These are phyloP conservation scores for Xylariales sp. DNA, from an alignment of 2,329 filamentous ascomycete genomes.

Conservation along the genomic window DNA sequence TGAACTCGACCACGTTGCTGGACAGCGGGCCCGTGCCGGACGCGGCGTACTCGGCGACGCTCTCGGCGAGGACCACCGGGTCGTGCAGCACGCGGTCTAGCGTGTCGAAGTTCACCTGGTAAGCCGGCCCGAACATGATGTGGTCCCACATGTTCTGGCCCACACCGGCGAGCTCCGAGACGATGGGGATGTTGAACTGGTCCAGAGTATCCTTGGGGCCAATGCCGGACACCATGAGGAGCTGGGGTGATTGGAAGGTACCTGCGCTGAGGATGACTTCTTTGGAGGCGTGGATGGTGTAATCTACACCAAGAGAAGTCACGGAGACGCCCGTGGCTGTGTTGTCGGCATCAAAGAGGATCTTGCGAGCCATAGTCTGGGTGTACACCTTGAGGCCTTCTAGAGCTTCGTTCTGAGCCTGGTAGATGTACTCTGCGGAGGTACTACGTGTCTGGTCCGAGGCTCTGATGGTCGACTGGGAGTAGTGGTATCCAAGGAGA, in stretches of 20 bases:
- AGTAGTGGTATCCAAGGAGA: constrained; percentile 33
- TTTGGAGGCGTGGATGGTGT: constrained; percentile 21
- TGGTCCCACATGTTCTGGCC: constrained; percentile 12
- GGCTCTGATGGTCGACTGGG: constrained; percentile 23
- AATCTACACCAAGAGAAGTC: constrained; percentile 14
- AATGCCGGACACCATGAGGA: constrained; percentile 36
- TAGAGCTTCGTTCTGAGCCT: constrained; percentile 1
- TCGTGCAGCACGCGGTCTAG: constrained; percentile 17
- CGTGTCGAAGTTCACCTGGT: constrained; percentile 27
- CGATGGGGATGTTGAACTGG: constrained; percentile 4
- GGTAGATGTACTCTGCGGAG: constrained; percentile 10
- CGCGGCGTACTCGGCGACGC: constrained; percentile 27
- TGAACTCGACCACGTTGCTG: constrained; percentile 16
- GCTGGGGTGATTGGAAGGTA: constrained; percentile 32
- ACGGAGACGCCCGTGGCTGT: constrained; percentile 24
- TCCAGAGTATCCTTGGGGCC: constrained; percentile 19
- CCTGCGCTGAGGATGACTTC: constrained; percentile 37
- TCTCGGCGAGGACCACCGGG: constrained; percentile 14
- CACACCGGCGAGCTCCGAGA: constrained; percentile 7
- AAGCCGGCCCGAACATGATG: constrained; percentile 12
- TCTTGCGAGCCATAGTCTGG: constrained; percentile 35
- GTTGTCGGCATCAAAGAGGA: constrained; percentile 37
- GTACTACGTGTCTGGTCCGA: constrained; percentile 14
- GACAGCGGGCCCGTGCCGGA: constrained; percentile 20
- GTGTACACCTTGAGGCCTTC: constrained; percentile 12